These are phyloP conservation scores for Didymellaceae sp. DNA, from an alignment of 2,329 filamentous ascomycete genomes.

Conservation along the genomic window DNA sequence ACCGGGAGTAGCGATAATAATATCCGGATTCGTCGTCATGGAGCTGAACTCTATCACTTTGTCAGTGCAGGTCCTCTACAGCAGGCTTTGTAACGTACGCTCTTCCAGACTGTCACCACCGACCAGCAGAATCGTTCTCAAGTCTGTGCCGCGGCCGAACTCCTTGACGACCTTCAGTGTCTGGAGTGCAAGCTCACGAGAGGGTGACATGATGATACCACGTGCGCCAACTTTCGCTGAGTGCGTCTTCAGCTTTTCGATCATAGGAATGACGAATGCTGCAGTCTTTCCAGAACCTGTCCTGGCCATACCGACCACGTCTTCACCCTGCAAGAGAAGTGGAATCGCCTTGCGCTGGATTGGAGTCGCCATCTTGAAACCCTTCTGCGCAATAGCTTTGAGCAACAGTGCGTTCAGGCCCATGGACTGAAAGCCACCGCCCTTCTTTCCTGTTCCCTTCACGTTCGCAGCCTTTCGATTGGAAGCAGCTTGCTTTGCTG, in stretches of 20 bases:
- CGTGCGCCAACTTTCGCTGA: constrained; percentile 85
- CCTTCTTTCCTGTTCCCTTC: constrained; percentile 87
- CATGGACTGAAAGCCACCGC: constrained; percentile 97
- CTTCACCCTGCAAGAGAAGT: constrained; percentile 83
- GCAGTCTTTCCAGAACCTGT: constrained; percentile 99
- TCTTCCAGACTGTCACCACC: constrained; percentile 96
- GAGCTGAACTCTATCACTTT: constrained; percentile 71
- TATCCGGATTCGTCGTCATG: constrained; percentile 95
- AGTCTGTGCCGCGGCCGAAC: constrained; percentile 84
- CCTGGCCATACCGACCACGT: constrained; percentile 98
- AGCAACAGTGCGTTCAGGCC: constrained; percentile 81
- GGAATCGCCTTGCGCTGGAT: constrained; percentile 98
- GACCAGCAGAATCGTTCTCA: constrained; percentile 88
- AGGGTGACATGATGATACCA: constrained; percentile 88
- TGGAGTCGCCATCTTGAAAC: constrained; percentile 93
- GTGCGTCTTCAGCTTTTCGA: constrained; percentile 88
- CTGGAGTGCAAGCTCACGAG: constrained; percentile 91
- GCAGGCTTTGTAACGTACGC: constrained; percentile 49
- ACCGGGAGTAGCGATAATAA: constrained; percentile 95
- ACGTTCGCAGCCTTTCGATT: constrained; percentile 85
- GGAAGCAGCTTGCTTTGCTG: constrained; percentile 81
- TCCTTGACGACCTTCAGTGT: constrained; percentile 97
- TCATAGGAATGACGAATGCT: constrained; percentile 98
- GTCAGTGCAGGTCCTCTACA: constrained; percentile 10
- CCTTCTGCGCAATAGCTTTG: constrained; percentile 90